Evolutionary conservation across 345 rosid species (phyloP).

Genomic region (Nephelium lappaceum): DNA sequence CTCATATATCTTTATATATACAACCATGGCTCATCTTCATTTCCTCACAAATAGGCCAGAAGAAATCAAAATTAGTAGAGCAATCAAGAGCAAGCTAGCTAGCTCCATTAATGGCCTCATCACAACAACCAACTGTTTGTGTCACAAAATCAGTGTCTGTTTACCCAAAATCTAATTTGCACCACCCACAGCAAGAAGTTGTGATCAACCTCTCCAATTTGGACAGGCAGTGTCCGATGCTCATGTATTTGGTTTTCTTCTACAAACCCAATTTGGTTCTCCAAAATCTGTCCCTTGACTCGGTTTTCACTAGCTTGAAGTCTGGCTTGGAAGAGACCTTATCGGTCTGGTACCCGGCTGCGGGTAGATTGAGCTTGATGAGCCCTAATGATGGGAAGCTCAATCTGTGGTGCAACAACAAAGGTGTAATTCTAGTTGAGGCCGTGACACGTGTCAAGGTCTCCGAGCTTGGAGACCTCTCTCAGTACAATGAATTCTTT

Average conservation of each 20-base stretch:
- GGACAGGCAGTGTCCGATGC: constrained; percentile 71
- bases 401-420: constrained; percentile 57
- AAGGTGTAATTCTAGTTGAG: constrained; percentile 54
- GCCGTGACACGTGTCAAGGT: constrained; percentile 45
- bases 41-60: constrained; percentile 19
- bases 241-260: constrained; percentile 66
- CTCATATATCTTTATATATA: constrained; percentile 31
- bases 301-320: constrained; percentile 48
- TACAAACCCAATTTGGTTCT: constrained; percentile 35
- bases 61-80: not conserved
- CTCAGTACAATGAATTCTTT: constrained; percentile 48
- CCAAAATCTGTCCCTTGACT: constrained; percentile 32
- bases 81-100: constrained; percentile 1
- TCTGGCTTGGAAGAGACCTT: constrained; percentile 61
- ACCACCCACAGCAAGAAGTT: constrained; percentile 25
- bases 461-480: constrained; percentile 60
- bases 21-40: constrained; percentile 1
- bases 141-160: constrained; percentile 34
- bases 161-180: constrained; percentile 34
- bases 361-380: constrained; percentile 56
- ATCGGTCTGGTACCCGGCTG: constrained; percentile 60
- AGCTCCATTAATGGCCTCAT: constrained; percentile 29
- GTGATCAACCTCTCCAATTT: constrained; percentile 51
- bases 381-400: constrained; percentile 50
- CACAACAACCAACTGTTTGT: constrained; percentile 24